Percentiles rank a stretch among this genome's conserved stretches.
phyloP scores from a whole-genome alignment of 495 filamentous ascomycete genomes.

The Patellaria atrata region DNA sequence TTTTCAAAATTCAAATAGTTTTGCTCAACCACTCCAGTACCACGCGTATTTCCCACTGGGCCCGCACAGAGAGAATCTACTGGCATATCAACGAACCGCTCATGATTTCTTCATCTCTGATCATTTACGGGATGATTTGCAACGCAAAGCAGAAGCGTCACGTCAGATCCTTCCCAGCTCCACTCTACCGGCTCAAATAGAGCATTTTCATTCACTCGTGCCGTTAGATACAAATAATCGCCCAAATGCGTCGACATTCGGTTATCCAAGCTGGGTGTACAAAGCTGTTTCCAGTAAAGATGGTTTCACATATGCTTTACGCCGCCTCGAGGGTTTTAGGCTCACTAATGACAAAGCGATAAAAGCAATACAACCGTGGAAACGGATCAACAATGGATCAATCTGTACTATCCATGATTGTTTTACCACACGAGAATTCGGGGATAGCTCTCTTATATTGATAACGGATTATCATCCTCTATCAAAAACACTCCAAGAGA shows the following conservation, averaged over 20 bases:
- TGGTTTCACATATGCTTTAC: constrained; percentile 68
- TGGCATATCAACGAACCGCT: constrained; percentile 67
- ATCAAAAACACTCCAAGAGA: constrained; percentile 77
- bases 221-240: constrained; percentile 72
- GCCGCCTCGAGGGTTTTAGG: constrained; percentile 76
- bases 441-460: constrained; percentile 87
- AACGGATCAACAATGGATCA: constrained; percentile 63
- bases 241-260: constrained; percentile 62
- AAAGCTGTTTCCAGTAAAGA: constrained; percentile 85
- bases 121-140: constrained; percentile 69
- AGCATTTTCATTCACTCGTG: constrained; percentile 80
- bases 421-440: constrained; percentile 84
- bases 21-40: constrained; percentile 37
- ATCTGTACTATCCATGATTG: constrained; percentile 82
- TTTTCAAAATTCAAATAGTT: constrained; percentile 15
- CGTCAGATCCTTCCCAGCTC: constrained; percentile 72
- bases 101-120: constrained; percentile 87
- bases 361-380: constrained; percentile 78
- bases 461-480: constrained; percentile 87
- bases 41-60: constrained; percentile 84
- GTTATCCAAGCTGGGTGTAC: constrained; percentile 83
- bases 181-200: constrained; percentile 56
- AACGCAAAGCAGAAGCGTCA: constrained; percentile 74
- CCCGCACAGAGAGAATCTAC: constrained; percentile 61
- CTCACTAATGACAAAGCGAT: constrained; percentile 83